Conservation (phyloP, 2,329 filamentous ascomycete genomes). For the Elsinoe australis region DNA sequence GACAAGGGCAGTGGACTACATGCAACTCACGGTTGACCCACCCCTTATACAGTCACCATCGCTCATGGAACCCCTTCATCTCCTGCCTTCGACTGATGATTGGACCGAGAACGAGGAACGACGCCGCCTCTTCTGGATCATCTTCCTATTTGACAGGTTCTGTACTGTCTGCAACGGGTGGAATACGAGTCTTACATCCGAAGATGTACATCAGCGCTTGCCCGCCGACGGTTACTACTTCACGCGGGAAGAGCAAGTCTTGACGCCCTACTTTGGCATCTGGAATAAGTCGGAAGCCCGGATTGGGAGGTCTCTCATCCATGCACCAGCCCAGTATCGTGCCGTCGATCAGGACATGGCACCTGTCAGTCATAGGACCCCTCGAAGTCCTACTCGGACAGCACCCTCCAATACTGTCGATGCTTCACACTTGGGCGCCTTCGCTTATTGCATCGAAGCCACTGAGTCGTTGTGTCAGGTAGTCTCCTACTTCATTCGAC, state of each 20-base stretch:
- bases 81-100: neutral
- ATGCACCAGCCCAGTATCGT: neutral
- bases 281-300: constrained; percentile 9
- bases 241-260: neutral
- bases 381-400: neutral
- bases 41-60: neutral
- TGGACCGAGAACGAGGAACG: constrained; percentile 33
- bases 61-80: neutral
- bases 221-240: constrained; percentile 5
- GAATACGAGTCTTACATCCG: constrained; percentile 7
- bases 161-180: constrained; percentile 2
- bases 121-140: constrained; percentile 2
- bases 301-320: constrained; percentile 3
- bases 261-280: constrained; percentile 4
- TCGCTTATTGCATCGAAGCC: constrained; percentile 5
- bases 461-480: constrained; percentile 6
- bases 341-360: neutral
- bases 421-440: constrained; percentile 1
- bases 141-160: constrained; percentile 5
- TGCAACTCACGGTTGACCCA: constrained; percentile 9
- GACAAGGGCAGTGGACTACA: constrained; percentile 12
- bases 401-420: neutral
- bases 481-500: constrained; percentile 2
- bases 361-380: neutral
- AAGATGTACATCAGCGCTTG: constrained; percentile 2